phyloP scores from a whole-genome alignment of 805 yeast species.

The Metschnikowia orientalis region DNA sequence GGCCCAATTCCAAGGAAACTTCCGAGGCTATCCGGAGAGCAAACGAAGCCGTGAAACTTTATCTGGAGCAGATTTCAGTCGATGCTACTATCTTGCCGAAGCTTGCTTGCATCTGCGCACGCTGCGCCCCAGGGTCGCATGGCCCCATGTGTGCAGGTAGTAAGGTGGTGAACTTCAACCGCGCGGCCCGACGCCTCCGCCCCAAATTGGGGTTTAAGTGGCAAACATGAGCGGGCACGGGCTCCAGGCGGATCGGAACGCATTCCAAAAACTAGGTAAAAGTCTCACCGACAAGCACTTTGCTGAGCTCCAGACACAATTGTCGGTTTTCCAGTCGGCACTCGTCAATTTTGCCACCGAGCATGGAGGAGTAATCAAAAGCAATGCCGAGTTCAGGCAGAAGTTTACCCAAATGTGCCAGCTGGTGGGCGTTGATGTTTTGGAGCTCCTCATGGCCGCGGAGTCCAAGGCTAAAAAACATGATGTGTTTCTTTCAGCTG shows the following conservation, averaged over 20 bases:
- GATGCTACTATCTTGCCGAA: too few relatives aligned
- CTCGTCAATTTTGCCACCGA: slow-evolving; percentile 69
- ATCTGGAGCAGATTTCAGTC: too few relatives aligned
- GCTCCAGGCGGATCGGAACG: slow-evolving; percentile 14
- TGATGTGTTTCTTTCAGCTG: slow-evolving; percentile 58
- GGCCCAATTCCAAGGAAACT: too few relatives aligned
- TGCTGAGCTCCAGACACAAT: slow-evolving; percentile 61
- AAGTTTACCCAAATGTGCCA: slow-evolving; percentile 75
- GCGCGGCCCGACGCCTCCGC: too few relatives aligned
- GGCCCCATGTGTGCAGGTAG: too few relatives aligned
- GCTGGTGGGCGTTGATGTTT: slow-evolving; percentile 81
- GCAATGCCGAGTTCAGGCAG: slow-evolving; percentile 59
- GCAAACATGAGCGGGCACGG: too few relatives aligned
- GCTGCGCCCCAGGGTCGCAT: too few relatives aligned
- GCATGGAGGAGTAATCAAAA: slow-evolving; percentile 62
- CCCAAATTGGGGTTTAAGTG: too few relatives aligned
- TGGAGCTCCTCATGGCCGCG: slow-evolving; percentile 36
- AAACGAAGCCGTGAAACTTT: too few relatives aligned
- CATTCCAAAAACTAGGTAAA: slow-evolving; percentile 49
- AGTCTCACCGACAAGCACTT: slow-evolving; percentile 50
- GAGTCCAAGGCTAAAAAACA: slow-evolving; percentile 21
- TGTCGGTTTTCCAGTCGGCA: slow-evolving; percentile 72
- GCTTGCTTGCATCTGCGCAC: too few relatives aligned
- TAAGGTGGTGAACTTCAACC: too few relatives aligned
- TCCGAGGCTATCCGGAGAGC: too few relatives aligned